These are phyloP conservation scores for Phlegmacium glaucopus DNA, from an alignment of 768 basidiomycete genomes.

Conservation along the genomic window DNA sequence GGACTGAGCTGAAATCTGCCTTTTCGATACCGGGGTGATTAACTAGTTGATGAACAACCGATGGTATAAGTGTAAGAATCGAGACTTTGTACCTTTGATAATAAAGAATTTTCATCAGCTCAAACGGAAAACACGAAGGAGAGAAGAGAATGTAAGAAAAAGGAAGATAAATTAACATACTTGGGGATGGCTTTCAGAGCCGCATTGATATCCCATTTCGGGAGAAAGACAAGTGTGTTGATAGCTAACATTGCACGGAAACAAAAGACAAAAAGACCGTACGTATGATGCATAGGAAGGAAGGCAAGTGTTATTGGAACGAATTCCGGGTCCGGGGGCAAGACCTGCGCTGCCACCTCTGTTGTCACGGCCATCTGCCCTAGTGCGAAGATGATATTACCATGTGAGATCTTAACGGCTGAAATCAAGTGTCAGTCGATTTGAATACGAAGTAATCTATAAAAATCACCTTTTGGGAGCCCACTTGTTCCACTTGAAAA, in stretches of 20 bases:
- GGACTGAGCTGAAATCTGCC: constrained; percentile 52
- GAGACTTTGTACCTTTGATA: constrained; percentile 51
- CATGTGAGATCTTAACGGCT: constrained; percentile 77
- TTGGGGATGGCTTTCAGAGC: constrained; percentile 54
- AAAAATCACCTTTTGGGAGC: constrained; percentile 67
- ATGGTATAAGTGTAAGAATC: constrained; percentile 52
- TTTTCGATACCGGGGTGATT: constrained; percentile 47
- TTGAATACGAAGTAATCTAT: no score
- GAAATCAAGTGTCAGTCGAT: neutral
- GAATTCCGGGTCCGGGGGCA: constrained; percentile 38
- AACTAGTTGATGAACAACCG: constrained; percentile 61
- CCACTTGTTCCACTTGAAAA: constrained; percentile 82
- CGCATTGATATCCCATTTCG: constrained; percentile 54
- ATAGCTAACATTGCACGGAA: constrained; percentile 48
- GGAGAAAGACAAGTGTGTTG: constrained; percentile 49
- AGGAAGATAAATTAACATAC: no score
- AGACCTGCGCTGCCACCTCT: constrained; percentile 29
- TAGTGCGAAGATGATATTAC: constrained; percentile 50
- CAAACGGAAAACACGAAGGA: neutral
- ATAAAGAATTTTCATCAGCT: neutral
- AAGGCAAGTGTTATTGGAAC: constrained; percentile 51
- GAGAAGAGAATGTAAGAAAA: neutral
- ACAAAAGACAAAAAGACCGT: constrained; percentile 51
- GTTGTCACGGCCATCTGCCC: constrained; percentile 32
- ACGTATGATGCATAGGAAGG: constrained; percentile 67